Conservation (phyloP, 2,329 filamentous ascomycete genomes). For the Neophaeococcomyces aloes region DNA sequence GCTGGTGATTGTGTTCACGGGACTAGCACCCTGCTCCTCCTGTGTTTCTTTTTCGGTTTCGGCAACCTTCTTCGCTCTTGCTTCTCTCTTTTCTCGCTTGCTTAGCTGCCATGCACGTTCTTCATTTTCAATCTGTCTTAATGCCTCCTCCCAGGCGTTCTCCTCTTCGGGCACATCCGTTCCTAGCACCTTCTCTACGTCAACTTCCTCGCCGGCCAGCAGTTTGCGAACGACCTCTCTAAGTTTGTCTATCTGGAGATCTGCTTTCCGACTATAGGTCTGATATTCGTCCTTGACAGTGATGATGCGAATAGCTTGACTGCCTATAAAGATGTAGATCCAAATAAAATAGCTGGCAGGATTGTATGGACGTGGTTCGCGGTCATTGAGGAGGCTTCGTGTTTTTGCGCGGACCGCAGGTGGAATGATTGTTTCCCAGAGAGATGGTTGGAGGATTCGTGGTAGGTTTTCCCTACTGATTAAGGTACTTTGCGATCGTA, state of each 20-base stretch:
- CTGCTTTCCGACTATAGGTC: constrained; percentile 62
- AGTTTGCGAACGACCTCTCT: constrained; percentile 49
- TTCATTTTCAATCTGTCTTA: constrained; percentile 18
- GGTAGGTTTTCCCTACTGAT: constrained; percentile 10
- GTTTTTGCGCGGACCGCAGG: constrained; percentile 39
- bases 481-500: constrained; percentile 9
- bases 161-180: constrained; percentile 67
- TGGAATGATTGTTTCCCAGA: constrained; percentile 62
- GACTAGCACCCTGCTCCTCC: constrained; percentile 19
- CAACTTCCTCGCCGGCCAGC: constrained; percentile 51
- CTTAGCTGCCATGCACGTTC: constrained; percentile 20
- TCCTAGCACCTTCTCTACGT: constrained; percentile 73
- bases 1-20: constrained; percentile 9
- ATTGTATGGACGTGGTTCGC: constrained; percentile 55
- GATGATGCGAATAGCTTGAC: constrained; percentile 90
- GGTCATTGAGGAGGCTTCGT: constrained; percentile 30
- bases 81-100: constrained; percentile 10
- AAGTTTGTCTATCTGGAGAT: constrained; percentile 66
- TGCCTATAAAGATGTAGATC: constrained; percentile 80
- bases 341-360: constrained; percentile 72
- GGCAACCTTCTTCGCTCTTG: constrained; percentile 5
- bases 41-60: constrained; percentile 14
- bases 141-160: constrained; percentile 67
- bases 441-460: constrained; percentile 44
- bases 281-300: constrained; percentile 64